Conservation (phyloP, 2,329 filamentous ascomycete genomes). For the Colletotrichum destructivum region DNA sequence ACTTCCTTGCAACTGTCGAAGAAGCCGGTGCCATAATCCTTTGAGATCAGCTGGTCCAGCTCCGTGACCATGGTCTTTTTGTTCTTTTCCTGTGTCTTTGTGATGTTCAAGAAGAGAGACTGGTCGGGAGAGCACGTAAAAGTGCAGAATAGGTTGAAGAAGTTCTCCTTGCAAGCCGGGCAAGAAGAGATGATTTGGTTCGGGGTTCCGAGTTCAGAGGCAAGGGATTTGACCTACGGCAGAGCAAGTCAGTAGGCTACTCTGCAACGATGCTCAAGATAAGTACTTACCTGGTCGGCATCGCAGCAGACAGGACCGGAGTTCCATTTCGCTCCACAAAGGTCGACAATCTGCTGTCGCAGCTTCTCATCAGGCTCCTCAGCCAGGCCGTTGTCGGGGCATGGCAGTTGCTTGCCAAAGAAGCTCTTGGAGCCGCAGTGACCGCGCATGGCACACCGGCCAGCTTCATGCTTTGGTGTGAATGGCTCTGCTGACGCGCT, state of each 20-base stretch:
- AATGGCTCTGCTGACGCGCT: conserved; percentile 48
- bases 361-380: conserved; percentile 79
- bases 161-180: conserved; percentile 97
- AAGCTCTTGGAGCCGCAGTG: conserved; percentile 93
- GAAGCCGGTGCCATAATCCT: conserved; percentile 88
- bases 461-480: conserved; percentile 83
- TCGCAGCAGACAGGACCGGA: conserved; percentile 89
- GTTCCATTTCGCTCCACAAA: conserved; percentile 92
- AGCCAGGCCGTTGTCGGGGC: conserved; percentile 90
- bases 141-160: conserved; percentile 98
- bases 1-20: conserved; percentile 99
- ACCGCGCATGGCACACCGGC: conserved; percentile 90
- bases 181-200: conserved; percentile 93
- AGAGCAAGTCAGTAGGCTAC: conserved; percentile 2
- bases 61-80: conserved; percentile 79
- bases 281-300: conserved; percentile 76
- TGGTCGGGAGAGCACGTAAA: conserved; percentile 99
- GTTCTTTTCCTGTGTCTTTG: conserved; percentile 75
- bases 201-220: conserved; percentile 87
- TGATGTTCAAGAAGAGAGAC: conserved; percentile 95
- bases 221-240: conserved; percentile 80
- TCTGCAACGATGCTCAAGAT: not conserved
- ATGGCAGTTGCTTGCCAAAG: conserved; percentile 92
- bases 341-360: conserved; percentile 82
- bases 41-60: conserved; percentile 89